These are phyloP conservation scores for Fusarium newnesense DNA, from an alignment of 2,329 filamentous ascomycete species.

Conservation along the genomic window DNA sequence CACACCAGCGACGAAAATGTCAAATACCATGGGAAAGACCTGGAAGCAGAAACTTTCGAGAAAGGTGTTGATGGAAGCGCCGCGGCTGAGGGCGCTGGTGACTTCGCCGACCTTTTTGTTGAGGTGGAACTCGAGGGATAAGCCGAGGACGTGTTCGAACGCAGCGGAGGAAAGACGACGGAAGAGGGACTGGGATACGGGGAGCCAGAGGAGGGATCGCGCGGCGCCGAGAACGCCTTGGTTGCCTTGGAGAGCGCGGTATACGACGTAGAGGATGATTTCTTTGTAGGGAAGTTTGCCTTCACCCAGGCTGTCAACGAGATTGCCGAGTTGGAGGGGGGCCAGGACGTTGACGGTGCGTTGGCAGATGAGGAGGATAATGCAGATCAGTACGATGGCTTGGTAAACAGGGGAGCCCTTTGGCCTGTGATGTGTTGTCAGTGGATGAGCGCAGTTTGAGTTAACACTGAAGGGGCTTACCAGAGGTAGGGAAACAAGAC, in stretches of 20 bases:
- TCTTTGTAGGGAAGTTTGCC: slow-evolving; percentile 55
- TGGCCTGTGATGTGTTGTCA: slow-evolving; percentile 48
- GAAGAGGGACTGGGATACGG: slow-evolving; percentile 57
- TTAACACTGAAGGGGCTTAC: slow-evolving; percentile 29
- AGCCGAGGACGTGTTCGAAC: slow-evolving; percentile 58
- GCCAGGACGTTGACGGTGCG: slow-evolving; percentile 57
- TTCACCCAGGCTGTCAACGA: slow-evolving; percentile 54
- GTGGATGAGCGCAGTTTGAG: background rate
- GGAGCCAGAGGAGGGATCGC: slow-evolving; percentile 59
- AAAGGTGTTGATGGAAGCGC: slow-evolving; percentile 60
- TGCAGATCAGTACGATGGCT: slow-evolving; percentile 52
- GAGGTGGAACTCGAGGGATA: slow-evolving; percentile 62
- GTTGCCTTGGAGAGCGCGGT: slow-evolving; percentile 57
- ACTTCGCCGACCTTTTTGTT: slow-evolving; percentile 63
- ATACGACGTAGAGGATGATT: slow-evolving; percentile 56
- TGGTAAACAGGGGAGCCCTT: slow-evolving; percentile 55
- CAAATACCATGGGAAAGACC: slow-evolving; percentile 61
- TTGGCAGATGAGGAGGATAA: slow-evolving; percentile 54
- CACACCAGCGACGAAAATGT: slow-evolving; percentile 60
- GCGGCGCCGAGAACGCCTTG: slow-evolving; percentile 56
- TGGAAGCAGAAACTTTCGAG: slow-evolving; percentile 60
- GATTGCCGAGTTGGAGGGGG: slow-evolving; percentile 54
- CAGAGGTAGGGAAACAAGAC: slow-evolving; percentile 59
- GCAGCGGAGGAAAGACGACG: slow-evolving; percentile 56
- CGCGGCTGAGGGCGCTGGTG: slow-evolving; percentile 59